A percentile compares a stretch with the other conserved stretches of the same genome.
These are phyloP conservation scores for Pelargonium nanum DNA, from an alignment of 345 rosid species.

Conservation along the genomic window DNA sequence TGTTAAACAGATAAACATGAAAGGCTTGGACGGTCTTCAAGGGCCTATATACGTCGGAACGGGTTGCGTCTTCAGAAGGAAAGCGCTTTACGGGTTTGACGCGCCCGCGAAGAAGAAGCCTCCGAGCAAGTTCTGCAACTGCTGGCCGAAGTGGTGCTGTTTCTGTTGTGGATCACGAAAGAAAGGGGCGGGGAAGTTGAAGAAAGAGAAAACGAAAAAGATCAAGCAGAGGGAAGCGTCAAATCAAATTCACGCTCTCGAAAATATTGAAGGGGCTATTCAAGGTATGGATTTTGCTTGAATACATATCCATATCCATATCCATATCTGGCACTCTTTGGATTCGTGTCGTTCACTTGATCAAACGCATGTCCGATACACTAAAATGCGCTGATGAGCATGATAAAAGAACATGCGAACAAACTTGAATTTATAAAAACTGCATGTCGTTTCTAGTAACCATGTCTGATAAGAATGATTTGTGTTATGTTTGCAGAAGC, in stretches of 20 bases:
- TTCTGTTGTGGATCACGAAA: constrained; percentile 61
- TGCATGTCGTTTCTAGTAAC: not conserved
- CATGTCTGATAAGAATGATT: not conserved
- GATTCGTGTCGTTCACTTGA: too few relatives aligned
- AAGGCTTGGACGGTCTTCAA: constrained; percentile 96
- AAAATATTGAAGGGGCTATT: constrained; percentile 64
- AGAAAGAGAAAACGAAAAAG: constrained; percentile 53
- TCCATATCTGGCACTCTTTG: too few relatives aligned
- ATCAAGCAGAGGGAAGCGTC: constrained; percentile 60
- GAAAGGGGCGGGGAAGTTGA: constrained; percentile 57
- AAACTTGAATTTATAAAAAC: too few relatives aligned
- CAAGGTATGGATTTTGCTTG: constrained; percentile 39
- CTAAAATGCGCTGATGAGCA: too few relatives aligned
- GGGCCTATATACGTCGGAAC: constrained; percentile 98
- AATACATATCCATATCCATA: not conserved
- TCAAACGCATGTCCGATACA: too few relatives aligned
- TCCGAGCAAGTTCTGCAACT: constrained; percentile 85
- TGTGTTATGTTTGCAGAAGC: constrained; percentile 25
- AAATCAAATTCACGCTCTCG: constrained; percentile 85
- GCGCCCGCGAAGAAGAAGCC: constrained; percentile 85
- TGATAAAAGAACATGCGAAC: too few relatives aligned
- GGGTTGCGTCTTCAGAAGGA: constrained; percentile 94
- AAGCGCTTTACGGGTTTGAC: constrained; percentile 84
- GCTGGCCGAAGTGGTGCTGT: constrained; percentile 95
- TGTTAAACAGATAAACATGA: constrained; percentile 76